A percentile compares a stretch with the other conserved stretches of the same genome.
Evolutionary conservation across 352 stramenopile genomes (phyloP).

Genomic region (Pythium aquatile): DNA sequence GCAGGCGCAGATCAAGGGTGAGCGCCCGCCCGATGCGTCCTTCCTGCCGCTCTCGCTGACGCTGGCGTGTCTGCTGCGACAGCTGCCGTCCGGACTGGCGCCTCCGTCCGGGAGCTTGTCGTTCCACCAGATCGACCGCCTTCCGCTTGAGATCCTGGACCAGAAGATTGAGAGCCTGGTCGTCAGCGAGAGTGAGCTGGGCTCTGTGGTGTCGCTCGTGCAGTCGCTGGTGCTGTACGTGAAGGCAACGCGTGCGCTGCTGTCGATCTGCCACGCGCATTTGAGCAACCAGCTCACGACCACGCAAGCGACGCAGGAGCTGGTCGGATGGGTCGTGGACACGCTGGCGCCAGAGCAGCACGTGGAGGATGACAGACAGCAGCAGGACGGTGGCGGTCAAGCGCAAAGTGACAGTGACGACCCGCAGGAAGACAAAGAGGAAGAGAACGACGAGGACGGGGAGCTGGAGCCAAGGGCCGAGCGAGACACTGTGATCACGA

Average conservation of each 20-base stretch:
- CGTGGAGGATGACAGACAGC: not conserved
- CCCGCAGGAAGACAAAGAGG: not conserved
- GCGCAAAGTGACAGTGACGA: not conserved
- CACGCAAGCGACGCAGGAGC: slow-evolving; percentile 31
- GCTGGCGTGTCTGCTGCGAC: slow-evolving; percentile 42
- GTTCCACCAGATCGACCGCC: slow-evolving; percentile 42
- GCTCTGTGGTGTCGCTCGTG: slow-evolving; percentile 19
- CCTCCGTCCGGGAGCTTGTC: slow-evolving; percentile 35
- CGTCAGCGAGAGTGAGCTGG: not conserved
- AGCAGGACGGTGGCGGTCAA: not conserved
- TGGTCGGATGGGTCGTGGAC: slow-evolving; percentile 28
- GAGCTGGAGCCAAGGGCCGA: not conserved
- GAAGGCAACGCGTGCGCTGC: slow-evolving; percentile 36
- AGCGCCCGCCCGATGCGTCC: slow-evolving; percentile 37
- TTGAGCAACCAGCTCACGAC: slow-evolving; percentile 30
- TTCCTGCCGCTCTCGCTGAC: slow-evolving; percentile 57
- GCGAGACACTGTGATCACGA: not conserved
- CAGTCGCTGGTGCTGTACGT: slow-evolving; percentile 41
- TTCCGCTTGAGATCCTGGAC: slow-evolving; percentile 33
- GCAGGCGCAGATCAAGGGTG: slow-evolving; percentile 43
- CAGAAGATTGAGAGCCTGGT: slow-evolving; percentile 24
- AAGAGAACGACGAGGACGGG: not conserved
- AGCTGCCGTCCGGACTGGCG: slow-evolving; percentile 42
- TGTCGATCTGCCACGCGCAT: slow-evolving; percentile 44
- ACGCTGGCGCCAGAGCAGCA: slow-evolving; percentile 5